phyloP scores from a whole-genome alignment of 768 basidiomycete species.

The Lentinus brumalis region DNA sequence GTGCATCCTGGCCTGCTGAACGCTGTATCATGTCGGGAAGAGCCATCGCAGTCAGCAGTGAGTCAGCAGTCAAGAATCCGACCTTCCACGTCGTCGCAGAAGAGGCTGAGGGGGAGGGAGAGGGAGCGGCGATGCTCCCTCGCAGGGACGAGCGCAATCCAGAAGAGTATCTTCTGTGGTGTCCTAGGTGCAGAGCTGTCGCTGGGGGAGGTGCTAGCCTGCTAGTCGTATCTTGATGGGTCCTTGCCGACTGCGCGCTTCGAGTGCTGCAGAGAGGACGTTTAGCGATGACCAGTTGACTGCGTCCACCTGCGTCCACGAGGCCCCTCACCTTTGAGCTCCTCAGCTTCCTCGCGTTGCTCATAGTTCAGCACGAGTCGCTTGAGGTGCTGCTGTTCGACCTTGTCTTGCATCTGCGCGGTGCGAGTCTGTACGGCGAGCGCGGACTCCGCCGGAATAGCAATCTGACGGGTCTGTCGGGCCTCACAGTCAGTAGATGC shows the following conservation, averaged over 20 bases:
- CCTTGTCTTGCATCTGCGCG: slow-evolving; percentile 91
- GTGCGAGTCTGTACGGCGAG: slow-evolving; percentile 89
- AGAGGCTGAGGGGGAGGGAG: slow-evolving; percentile 1
- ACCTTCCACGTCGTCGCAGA: slow-evolving; percentile 1
- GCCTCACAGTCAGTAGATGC: background rate
- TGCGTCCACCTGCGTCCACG: background rate
- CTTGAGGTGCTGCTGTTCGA: slow-evolving; percentile 96
- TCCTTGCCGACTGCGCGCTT: slow-evolving; percentile 65
- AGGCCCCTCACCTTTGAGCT: slow-evolving; percentile 60
- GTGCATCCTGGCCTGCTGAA: slow-evolving; percentile 11
- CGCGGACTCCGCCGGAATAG: slow-evolving; percentile 84
- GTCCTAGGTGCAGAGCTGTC: background rate
- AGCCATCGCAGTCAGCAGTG: slow-evolving; percentile 19
- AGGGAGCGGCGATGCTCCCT: slow-evolving; percentile 1
- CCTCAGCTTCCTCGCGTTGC: slow-evolving; percentile 85
- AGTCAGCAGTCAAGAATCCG: slow-evolving; percentile 17
- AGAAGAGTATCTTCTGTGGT: slow-evolving; percentile 14
- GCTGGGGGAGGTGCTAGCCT: slow-evolving; percentile 45
- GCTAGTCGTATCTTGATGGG: slow-evolving; percentile 79
- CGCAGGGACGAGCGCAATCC: slow-evolving; percentile 18
- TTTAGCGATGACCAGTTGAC: slow-evolving; percentile 4
- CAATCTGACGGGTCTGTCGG: slow-evolving; percentile 76
- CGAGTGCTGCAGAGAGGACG: slow-evolving; percentile 50
- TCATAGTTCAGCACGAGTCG: slow-evolving; percentile 91
- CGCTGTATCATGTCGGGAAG: slow-evolving; percentile 18